A percentile compares a stretch with the other conserved stretches of the same genome.
These are phyloP conservation scores for Arthonia radiata DNA, from an alignment of 495 filamentous ascomycete genomes.

Conservation along the genomic window DNA sequence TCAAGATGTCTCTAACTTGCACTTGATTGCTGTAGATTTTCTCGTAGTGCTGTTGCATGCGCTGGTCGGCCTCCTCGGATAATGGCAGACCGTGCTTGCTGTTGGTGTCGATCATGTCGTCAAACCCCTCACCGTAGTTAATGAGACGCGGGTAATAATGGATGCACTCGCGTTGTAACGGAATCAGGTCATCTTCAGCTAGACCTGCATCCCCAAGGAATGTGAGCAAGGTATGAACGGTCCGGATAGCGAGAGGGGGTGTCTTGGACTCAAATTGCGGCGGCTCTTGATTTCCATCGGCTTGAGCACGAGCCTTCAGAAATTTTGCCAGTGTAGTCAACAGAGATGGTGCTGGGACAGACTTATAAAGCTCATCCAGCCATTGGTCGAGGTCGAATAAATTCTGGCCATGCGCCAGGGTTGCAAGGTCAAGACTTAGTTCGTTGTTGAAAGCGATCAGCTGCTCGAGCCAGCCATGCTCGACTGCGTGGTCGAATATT, in stretches of 20 bases:
- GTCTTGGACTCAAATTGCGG: constrained; percentile 35
- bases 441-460: constrained; percentile 48
- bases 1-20: constrained; percentile 55
- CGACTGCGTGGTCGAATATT: constrained; percentile 60
- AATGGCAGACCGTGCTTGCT: constrained; percentile 55
- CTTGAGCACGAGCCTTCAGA: constrained; percentile 54
- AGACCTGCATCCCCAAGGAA: constrained; percentile 36
- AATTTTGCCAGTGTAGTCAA: constrained; percentile 43
- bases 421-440: constrained; percentile 71
- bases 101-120: constrained; percentile 71
- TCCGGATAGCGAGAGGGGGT: constrained; percentile 55
- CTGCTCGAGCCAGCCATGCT: constrained; percentile 61
- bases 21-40: constrained; percentile 82
- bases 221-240: constrained; percentile 57
- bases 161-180: constrained; percentile 64
- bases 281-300: constrained; percentile 47
- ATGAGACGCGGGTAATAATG: constrained; percentile 86
- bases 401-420: constrained; percentile 62
- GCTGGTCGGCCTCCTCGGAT: constrained; percentile 48
- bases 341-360: constrained; percentile 31
- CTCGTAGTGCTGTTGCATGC: constrained; percentile 94
- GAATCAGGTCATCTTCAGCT: constrained; percentile 26
- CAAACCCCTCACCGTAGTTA: constrained; percentile 79
- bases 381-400: constrained; percentile 61
- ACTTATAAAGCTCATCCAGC: constrained; percentile 37